Conservation (phyloP, 169 alveolate species). For the Plasmodium yoelii region DNA sequence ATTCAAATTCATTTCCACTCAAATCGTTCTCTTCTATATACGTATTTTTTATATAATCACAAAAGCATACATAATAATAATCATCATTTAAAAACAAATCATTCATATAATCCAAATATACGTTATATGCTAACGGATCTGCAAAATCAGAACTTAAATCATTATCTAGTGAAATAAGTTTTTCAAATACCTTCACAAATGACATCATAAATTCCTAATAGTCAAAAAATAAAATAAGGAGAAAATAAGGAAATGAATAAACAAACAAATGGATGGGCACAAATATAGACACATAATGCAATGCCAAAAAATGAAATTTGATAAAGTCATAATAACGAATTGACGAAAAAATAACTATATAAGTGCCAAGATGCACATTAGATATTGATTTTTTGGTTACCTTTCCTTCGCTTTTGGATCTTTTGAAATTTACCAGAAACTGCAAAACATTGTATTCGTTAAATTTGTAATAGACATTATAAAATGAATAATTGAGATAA, state of each 20-base stretch:
- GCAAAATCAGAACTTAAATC: conserved; percentile 26
- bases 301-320: no score
- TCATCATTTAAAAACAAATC: conserved; percentile 61
- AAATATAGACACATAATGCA: not conserved
- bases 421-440: conserved; percentile 55
- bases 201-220: conserved; percentile 64
- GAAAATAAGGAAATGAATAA: not conserved
- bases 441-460: conserved; percentile 63
- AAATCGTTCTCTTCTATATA: conserved; percentile 28
- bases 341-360: no score
- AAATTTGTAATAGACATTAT: conserved; percentile 50
- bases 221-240: conserved; percentile 6
- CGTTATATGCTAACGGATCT: conserved; percentile 48
- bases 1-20: conserved; percentile 16
- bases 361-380: no score
- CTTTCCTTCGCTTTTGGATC: conserved; percentile 63
- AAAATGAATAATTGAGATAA: conserved; percentile 32
- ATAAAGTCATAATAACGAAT: no score
- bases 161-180: conserved; percentile 25
- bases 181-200: conserved; percentile 51
- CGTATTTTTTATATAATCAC: conserved; percentile 44
- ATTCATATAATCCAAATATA: conserved; percentile 39
- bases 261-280: not conserved
- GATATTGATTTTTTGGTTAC: conserved; percentile 1
- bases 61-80: conserved; percentile 57